These are phyloP conservation scores for Orbilia oligospora DNA, from an alignment of 2,329 filamentous ascomycete species.

Conservation along the genomic window DNA sequence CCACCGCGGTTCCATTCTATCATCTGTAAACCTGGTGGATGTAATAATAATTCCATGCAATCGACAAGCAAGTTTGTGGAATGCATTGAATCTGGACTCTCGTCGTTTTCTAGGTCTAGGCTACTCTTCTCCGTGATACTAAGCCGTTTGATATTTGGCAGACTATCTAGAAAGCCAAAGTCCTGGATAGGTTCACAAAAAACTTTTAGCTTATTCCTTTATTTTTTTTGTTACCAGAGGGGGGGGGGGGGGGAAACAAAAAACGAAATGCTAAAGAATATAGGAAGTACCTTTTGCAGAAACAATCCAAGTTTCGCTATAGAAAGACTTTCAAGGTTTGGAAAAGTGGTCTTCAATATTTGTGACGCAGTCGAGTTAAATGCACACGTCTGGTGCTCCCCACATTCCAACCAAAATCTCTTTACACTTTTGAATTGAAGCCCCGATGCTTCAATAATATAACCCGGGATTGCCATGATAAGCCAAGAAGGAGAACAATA, in stretches of 20 bases:
- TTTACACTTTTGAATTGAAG: background rate
- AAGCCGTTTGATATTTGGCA: constrained; percentile 4
- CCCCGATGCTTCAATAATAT: background rate
- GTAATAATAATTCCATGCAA: constrained; percentile 31
- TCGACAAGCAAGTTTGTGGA: constrained; percentile 30
- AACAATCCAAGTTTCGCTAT: constrained; percentile 12
- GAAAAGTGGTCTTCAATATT: background rate
- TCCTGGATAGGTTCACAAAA: background rate
- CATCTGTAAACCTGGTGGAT: background rate
- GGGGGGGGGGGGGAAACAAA: no score
- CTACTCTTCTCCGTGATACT: constrained; percentile 20
- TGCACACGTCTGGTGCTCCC: background rate
- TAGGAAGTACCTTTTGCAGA: background rate
- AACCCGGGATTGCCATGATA: background rate
- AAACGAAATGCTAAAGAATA: background rate
- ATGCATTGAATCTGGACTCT: constrained; percentile 33
- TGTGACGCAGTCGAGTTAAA: background rate
- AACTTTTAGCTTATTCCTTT: background rate
- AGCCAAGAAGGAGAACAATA: background rate
- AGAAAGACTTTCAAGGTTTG: background rate
- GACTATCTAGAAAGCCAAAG: background rate
- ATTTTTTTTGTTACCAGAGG: no score
- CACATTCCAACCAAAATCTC: background rate
- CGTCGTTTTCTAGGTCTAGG: constrained; percentile 5
- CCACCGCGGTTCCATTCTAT: constrained; percentile 35